Percentiles rank a stretch among this genome's conserved stretches.
Conservation (phyloP, 2,329 filamentous ascomycete genomes). For the Trichoderma sp. region DNA sequence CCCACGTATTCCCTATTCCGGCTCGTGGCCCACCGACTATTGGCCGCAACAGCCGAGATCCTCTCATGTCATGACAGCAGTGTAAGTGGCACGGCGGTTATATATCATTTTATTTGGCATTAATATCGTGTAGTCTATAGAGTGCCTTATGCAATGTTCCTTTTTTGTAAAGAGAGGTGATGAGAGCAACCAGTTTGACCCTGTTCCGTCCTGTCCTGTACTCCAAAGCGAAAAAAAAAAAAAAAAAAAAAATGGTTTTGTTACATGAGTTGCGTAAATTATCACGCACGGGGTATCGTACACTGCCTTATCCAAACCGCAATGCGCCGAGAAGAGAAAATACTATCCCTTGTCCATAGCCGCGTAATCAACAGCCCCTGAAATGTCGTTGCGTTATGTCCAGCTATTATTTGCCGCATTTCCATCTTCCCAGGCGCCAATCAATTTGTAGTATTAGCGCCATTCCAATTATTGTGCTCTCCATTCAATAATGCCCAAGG, state of each 20-base stretch:
- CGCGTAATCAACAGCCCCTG: not conserved
- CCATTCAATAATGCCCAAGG: slow-evolving; percentile 32
- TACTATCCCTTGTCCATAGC: not conserved
- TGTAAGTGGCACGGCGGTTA: not conserved
- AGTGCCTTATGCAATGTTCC: not conserved
- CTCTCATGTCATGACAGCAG: not conserved
- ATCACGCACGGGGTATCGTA: slow-evolving; percentile 15
- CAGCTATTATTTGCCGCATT: not conserved
- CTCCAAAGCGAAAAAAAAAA: not conserved
- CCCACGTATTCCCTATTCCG: slow-evolving; percentile 6
- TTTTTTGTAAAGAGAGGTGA: slow-evolving; percentile 3
- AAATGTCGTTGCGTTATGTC: not conserved
- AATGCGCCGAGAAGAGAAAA: slow-evolving; percentile 1
- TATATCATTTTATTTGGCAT: not conserved
- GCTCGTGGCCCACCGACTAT: not conserved
- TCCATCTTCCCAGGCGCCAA: not conserved
- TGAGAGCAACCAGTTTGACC: slow-evolving; percentile 1
- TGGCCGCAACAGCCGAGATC: not conserved
- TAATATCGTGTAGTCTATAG: not conserved
- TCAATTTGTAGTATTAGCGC: not conserved
- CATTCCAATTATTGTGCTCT: slow-evolving; percentile 28
- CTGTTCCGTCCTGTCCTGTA: not conserved
- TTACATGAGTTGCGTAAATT: slow-evolving; percentile 12
- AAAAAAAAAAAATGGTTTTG: not conserved
- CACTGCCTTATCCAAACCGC: slow-evolving; percentile 14